Evolutionary conservation across 139 green algal species (phyloP).

Genomic region (Trebouxia sp.): DNA sequence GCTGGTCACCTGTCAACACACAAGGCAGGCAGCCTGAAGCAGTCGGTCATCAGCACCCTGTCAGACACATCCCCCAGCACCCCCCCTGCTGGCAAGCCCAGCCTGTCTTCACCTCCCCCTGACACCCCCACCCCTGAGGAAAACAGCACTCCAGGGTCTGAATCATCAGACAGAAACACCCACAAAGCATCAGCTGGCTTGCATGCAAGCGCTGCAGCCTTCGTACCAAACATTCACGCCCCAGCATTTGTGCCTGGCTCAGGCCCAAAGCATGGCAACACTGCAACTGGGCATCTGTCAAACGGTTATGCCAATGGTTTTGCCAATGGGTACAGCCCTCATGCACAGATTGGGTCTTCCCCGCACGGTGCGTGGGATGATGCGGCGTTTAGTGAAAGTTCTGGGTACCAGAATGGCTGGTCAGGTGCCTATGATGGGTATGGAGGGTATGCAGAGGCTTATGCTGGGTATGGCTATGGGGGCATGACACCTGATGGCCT

Average conservation of each 20-base stretch:
- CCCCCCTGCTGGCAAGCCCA: conserved; percentile 21
- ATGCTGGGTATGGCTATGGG: conserved; percentile 14
- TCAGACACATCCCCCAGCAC: conserved; percentile 2
- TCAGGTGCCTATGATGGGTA: neutral
- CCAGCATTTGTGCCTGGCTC: conserved; percentile 21
- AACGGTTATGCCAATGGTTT: conserved; percentile 8
- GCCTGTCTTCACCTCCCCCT: neutral
- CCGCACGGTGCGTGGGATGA: conserved; percentile 19
- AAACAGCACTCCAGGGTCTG: neutral
- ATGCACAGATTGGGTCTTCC: neutral
- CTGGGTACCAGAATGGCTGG: conserved; percentile 15
- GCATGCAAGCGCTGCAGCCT: neutral
- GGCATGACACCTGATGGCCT: conserved; percentile 21
- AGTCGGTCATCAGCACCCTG: neutral
- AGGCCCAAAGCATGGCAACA: neutral
- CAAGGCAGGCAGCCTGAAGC: neutral
- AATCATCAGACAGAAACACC: neutral
- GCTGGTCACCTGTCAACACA: neutral
- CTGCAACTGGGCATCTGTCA: neutral
- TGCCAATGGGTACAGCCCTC: neutral
- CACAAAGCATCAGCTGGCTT: neutral
- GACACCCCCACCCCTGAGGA: neutral
- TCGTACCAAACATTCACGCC: conserved; percentile 26
- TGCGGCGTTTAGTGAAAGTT: neutral
- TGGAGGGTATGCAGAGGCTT: neutral